A percentile compares a stretch with the other conserved stretches of the same genome.
These are phyloP conservation scores for Cryptococcus maquisensis DNA, from an alignment of 1,284 basidiomycete species.

Conservation along the genomic window DNA sequence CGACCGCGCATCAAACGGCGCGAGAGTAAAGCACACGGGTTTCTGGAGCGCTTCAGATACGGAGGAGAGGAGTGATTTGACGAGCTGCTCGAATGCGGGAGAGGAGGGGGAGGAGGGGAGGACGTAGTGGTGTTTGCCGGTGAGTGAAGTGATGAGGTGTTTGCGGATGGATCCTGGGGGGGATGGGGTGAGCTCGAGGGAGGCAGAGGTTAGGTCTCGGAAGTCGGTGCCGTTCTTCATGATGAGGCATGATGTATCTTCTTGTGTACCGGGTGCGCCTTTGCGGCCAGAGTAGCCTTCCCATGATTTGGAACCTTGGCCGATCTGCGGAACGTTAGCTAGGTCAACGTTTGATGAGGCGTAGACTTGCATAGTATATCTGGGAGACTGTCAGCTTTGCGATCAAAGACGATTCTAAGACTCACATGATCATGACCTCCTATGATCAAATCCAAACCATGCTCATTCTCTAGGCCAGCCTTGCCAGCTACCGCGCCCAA, in stretches of 20 bases:
- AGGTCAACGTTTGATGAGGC: neutral
- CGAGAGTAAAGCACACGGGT: slow-evolving; percentile 66
- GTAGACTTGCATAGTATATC: slow-evolving; percentile 31
- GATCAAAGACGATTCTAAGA: neutral
- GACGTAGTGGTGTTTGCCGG: slow-evolving; percentile 64
- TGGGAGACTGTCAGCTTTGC: slow-evolving; percentile 1
- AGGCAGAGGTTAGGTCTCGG: slow-evolving; percentile 73
- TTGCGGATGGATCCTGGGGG: slow-evolving; percentile 62
- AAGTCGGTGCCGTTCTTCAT: slow-evolving; percentile 87
- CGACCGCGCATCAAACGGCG: slow-evolving; percentile 70
- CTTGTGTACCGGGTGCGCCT: slow-evolving; percentile 64
- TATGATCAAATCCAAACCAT: slow-evolving; percentile 79
- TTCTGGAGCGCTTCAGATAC: slow-evolving; percentile 67
- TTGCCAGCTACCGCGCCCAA: slow-evolving; percentile 58
- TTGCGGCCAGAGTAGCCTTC: slow-evolving; percentile 61
- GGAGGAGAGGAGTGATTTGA: slow-evolving; percentile 64
- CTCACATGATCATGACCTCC: slow-evolving; percentile 80
- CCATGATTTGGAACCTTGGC: slow-evolving; percentile 69
- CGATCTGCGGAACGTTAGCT: slow-evolving; percentile 54
- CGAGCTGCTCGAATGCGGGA: slow-evolving; percentile 57
- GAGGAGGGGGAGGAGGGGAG: slow-evolving; percentile 61
- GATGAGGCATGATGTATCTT: slow-evolving; percentile 55
- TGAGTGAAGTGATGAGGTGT: slow-evolving; percentile 63
- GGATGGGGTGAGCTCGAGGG: slow-evolving; percentile 59
- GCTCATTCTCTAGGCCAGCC: slow-evolving; percentile 51